These are phyloP conservation scores for Emergomyces africanus DNA, from an alignment of 2,329 filamentous ascomycete genomes.

Conservation along the genomic window DNA sequence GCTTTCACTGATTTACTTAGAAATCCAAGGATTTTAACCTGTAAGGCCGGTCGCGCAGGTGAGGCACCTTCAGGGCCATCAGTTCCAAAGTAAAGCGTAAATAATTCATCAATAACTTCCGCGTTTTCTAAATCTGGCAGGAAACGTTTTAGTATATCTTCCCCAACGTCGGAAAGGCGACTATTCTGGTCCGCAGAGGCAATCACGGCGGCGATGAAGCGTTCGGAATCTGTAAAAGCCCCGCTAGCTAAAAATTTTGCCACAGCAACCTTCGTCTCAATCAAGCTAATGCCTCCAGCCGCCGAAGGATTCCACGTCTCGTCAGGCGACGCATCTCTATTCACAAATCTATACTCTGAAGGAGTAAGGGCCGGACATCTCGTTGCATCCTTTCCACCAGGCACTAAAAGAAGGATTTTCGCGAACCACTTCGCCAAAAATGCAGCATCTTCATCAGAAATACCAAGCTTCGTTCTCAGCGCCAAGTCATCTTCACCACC, in stretches of 20 bases:
- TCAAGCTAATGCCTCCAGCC: constrained; percentile 51
- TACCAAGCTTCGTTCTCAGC: constrained; percentile 52
- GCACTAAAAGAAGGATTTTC: constrained; percentile 59
- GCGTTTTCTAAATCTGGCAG: constrained; percentile 55
- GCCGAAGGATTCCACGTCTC: constrained; percentile 50
- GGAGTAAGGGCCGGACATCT: constrained; percentile 49
- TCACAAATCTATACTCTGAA: constrained; percentile 57
- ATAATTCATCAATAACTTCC: constrained; percentile 51
- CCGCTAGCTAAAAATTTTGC: constrained; percentile 68
- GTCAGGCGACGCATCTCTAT: constrained; percentile 38
- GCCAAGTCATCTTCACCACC: constrained; percentile 65
- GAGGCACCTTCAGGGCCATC: constrained; percentile 29
- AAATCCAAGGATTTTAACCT: constrained; percentile 62
- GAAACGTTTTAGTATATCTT: constrained; percentile 76
- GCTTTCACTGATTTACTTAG: constrained; percentile 65
- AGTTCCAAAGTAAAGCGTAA: constrained; percentile 58
- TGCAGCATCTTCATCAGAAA: constrained; percentile 57
- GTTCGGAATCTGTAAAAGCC: constrained; percentile 70
- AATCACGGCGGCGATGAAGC: constrained; percentile 71
- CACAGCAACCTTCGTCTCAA: constrained; percentile 56
- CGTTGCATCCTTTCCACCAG: constrained; percentile 29
- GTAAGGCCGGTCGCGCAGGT: constrained; percentile 52
- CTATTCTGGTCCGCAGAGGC: constrained; percentile 66
- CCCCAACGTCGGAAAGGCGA: constrained; percentile 69
- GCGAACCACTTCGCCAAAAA: constrained; percentile 66